Conservation (phyloP, 768 basidiomycete genomes). For the Trametes elegans region DNA sequence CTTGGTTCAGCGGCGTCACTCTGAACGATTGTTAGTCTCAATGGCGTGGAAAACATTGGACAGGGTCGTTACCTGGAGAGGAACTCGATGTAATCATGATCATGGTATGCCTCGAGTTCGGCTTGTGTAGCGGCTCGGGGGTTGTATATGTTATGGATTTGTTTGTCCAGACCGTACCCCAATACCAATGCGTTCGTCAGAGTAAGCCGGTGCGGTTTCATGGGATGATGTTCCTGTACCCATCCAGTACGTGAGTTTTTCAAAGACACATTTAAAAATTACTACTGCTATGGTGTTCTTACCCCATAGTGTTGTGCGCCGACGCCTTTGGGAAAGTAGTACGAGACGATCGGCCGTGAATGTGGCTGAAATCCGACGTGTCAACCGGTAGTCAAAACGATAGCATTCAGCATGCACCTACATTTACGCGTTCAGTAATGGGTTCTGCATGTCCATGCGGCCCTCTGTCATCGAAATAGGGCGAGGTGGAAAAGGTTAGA, state of each 20-base stretch:
- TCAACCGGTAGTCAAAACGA: conserved; percentile 2
- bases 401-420: conserved; percentile 30
- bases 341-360: conserved; percentile 88
- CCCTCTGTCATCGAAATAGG: conserved; percentile 79
- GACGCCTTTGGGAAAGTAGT: conserved; percentile 92
- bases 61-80: conserved; percentile 86
- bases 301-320: conserved; percentile 98
- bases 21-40: conserved; percentile 39
- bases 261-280: background rate
- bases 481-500: conserved; percentile 56
- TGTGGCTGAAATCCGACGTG: conserved; percentile 48
- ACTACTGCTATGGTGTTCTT: conserved; percentile 26
- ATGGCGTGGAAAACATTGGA: too few species aligned
- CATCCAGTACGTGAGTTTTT: too few species aligned
- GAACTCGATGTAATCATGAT: conserved; percentile 94
- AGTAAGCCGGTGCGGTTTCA: conserved; percentile 97
- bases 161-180: conserved; percentile 94
- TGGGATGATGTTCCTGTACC: conserved; percentile 94
- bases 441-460: conserved; percentile 69
- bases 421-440: conserved; percentile 76
- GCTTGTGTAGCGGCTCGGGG: conserved; percentile 86
- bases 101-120: conserved; percentile 90
- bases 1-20: conserved; percentile 76
- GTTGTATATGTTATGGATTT: conserved; percentile 89
- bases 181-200: conserved; percentile 94